Base-by-base conservation (phyloP, 2,329 filamentous ascomycete genomes). In the Epichloe typhina region DNA sequence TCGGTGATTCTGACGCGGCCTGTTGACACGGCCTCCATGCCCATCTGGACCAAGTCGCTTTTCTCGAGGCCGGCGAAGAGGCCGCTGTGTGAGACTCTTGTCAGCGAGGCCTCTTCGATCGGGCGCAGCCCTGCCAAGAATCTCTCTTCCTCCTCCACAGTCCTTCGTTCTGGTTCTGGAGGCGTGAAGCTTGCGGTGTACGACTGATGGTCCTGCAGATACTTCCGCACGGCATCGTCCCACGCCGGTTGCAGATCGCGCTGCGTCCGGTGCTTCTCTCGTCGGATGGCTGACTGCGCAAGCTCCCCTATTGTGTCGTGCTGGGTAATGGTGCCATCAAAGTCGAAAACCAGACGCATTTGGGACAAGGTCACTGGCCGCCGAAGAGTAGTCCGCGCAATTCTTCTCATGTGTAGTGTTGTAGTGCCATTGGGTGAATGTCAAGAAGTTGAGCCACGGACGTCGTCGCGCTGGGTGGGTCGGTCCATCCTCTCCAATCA, bases 321-420 rank as follows among this genome's bases (percentile, higher is more conserved):
- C 12, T 66, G 63, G 17, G 77, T 80, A 55, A 81, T 78, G 15
- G 77, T 81, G 53, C 75, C 75, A 62, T 81, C 77, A 60, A 81
- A 81, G 58, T 81, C 77, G 19, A 81, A 68, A 37, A 80, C 61
- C 40, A 81, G 64, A 54, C 69, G 67, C 69, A 74, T 67, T 12
- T 47, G 58, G 46, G 47, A 23, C n/a, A 19, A 21, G 21, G 17
- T 5, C 1, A 5, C 21, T 23, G 21, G 21, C 21, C 21, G 21
- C 5, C 1, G 21, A 23, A 23, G 17, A 23, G 21, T 23, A 23
- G 21, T 23, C 21, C 21, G 21, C 21, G 21, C 21, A 23, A 6
- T 2, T 41, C 8, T 26, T 21, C n/a, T 42, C 17, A 4, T 11
- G 31, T 31, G 31, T 31, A 31, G 31, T 23, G 23, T 23, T 23